phyloP scores from a whole-genome alignment of 2,329 filamentous ascomycete species.

The Magnaporthales sp. region DNA sequence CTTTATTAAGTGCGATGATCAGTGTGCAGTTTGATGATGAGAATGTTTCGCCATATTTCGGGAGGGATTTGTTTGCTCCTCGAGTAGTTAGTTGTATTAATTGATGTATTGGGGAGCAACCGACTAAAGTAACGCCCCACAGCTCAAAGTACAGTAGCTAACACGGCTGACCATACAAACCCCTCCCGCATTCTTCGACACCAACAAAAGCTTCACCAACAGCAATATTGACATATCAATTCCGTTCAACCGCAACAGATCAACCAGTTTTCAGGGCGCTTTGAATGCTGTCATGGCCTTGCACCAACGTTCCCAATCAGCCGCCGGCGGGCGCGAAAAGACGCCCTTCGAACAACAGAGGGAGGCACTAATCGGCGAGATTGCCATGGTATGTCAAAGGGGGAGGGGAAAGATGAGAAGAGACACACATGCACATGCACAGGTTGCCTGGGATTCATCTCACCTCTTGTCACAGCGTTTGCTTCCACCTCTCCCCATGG shows the following conservation, averaged over 20 bases:
- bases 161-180: neutral
- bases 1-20: neutral
- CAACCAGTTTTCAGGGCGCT: neutral
- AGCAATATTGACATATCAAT: neutral
- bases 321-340: constrained; percentile 30
- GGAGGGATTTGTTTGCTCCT: too few species aligned
- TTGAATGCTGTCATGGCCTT: neutral
- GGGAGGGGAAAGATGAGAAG: neutral
- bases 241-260: neutral
- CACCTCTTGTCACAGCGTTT: too few species aligned
- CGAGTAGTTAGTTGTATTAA: too few species aligned
- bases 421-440: neutral
- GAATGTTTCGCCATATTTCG: neutral
- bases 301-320: constrained; percentile 2
- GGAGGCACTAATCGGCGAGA: constrained; percentile 61
- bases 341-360: constrained; percentile 72
- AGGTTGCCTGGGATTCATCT: neutral
- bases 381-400: constrained; percentile 50
- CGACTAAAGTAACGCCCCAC: too few species aligned
- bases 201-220: neutral
- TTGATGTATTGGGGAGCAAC: too few species aligned
- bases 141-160: neutral
- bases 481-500: neutral
- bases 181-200: neutral
- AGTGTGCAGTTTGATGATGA: neutral